Evolutionary conservation across 1,284 basidiomycete genomes (phyloP), one percentile per base, ranked within the genome.

Genomic region (Pascua sp.): DNA sequence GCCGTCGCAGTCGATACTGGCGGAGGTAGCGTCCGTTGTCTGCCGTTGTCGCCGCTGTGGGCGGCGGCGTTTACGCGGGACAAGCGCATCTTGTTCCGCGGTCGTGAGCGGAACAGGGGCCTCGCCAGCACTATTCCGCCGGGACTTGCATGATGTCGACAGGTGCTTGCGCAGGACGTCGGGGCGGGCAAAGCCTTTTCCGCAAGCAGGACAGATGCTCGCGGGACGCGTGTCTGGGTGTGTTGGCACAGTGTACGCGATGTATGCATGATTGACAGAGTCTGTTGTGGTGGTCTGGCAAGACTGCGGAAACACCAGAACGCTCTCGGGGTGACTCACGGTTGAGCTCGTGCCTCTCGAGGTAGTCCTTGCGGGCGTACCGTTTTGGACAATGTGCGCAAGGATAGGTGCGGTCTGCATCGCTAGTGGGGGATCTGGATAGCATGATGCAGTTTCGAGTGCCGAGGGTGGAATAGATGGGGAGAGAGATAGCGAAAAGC

Each of bases 131-230:
- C 57, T 56, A 11, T 55, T 55, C 2, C 60, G 55, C 5, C 62
- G 56, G 7, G 51, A 52, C 47, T 60, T 63, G 59, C 62, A 63
- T 13, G 62, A 60, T 2, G 62, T 63, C 32, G 53, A 58, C 15
- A 63, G 59, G 42, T 63, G 62, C 54, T 63, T 63, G 49, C 62
- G 62, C 11, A 63, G 58, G 0, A 63, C 62, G 40, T 63, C 62
- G 7, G 62, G 58, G 11, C 62, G 62, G 2, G 62, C 62, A 47
- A 63, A 63, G 17, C 58, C 56, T 44, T 63, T 63, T 12, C 62
- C 62, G 51, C 62, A 63, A 5, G 62, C 62, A 3, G 62, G 62
- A 49, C 62, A 63, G 37, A 60, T 55, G 38, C 49, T 56, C 1
- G 42, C 47, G 1, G 62, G 62, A 15, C 59, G 56, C 11, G 56